A percentile compares a stretch with the other conserved stretches of the same genome.
These are phyloP conservation scores for Cytospora leucostoma DNA, from an alignment of 2,329 filamentous ascomycete species.

Conservation along the genomic window DNA sequence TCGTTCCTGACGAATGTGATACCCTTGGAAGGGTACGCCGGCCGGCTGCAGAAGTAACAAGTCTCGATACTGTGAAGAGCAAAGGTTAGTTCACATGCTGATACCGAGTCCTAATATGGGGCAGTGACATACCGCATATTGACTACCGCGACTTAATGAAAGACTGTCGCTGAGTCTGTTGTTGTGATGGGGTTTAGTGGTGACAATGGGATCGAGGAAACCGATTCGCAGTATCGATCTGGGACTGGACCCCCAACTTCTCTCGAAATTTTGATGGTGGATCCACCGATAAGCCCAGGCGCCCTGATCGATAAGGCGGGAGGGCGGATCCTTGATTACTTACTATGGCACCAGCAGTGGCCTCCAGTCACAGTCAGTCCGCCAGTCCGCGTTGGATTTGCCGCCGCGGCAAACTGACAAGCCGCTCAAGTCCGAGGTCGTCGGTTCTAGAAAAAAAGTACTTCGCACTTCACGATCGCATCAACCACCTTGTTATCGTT, in stretches of 20 bases:
- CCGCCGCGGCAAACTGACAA: neutral
- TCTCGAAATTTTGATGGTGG: conserved; percentile 25
- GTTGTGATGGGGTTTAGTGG: conserved; percentile 8
- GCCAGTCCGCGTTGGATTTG: neutral
- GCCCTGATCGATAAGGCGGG: conserved; percentile 9
- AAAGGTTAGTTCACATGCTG: neutral
- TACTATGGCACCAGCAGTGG: no score
- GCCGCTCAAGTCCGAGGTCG: conserved; percentile 6
- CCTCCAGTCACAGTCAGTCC: no score
- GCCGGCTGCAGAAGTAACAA: conserved; percentile 71
- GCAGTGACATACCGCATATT: conserved; percentile 36
- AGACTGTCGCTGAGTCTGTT: conserved; percentile 12
- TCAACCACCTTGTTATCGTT: neutral
- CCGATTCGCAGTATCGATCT: conserved; percentile 2
- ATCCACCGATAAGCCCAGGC: conserved; percentile 7
- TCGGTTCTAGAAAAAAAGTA: conserved; percentile 21
- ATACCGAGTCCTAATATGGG: neutral
- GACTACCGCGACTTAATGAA: conserved; percentile 11
- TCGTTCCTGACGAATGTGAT: conserved; percentile 71
- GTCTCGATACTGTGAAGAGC: conserved; percentile 54
- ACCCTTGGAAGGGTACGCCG: conserved; percentile 65
- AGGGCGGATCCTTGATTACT: neutral
- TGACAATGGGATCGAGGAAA: conserved; percentile 4
- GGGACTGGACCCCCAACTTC: conserved; percentile 12
- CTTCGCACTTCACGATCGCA: conserved; percentile 4